Evolutionary conservation across 331 rosid genomes (phyloP), one percentile per base, ranked within the genome.

Genomic region (Dryas integrifolia): DNA sequence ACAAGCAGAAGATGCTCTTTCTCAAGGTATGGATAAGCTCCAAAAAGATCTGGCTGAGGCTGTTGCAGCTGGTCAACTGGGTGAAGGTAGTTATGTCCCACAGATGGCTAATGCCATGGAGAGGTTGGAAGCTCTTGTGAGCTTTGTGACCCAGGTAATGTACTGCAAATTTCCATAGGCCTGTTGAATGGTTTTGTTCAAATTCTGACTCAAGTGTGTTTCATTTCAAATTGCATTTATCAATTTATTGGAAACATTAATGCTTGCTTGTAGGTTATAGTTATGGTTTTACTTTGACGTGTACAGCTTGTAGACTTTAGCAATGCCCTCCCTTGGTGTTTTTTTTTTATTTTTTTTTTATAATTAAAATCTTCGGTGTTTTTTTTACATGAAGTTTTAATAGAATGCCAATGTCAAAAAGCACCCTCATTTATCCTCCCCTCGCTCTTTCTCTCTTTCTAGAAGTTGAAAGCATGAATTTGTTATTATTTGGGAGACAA

Each of bases 1-100:
- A 72, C 98, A 94, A 81, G 97, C 96, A 70, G 98, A 94, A 84
- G 98, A 94, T 69, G 98, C 98, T 24, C 90, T 94, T 68, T 78
- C 90, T n/a, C 96, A 89, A 81, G 98, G 98, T 24, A 88, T 88
- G 96, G 92, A 89, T 14, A 94, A 86, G 76, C 96, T 94, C 59
- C 92, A 88, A 77, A 86, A 77, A 75, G 80, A 78, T 59, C 83
- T 94, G 49, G 84, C 87, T 13, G 88, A 85, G 3, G 67, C 85
- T 58, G 83, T 91, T 58, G 96, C 85, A 65, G 86, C 76, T 47
- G 88, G 92, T 64, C 87, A 74, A 49, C 60, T 79, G 2, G 77
- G 74, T 65, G 92, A 91, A 82, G 95, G 82, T 69, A 65, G 56
- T 67, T 73, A 68, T 82, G 61, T 65, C 52, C 86, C 88, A 13